These are phyloP conservation scores for Oemleria cerasiformis DNA, from an alignment of 306 rosid genomes.

Conservation along the genomic window DNA sequence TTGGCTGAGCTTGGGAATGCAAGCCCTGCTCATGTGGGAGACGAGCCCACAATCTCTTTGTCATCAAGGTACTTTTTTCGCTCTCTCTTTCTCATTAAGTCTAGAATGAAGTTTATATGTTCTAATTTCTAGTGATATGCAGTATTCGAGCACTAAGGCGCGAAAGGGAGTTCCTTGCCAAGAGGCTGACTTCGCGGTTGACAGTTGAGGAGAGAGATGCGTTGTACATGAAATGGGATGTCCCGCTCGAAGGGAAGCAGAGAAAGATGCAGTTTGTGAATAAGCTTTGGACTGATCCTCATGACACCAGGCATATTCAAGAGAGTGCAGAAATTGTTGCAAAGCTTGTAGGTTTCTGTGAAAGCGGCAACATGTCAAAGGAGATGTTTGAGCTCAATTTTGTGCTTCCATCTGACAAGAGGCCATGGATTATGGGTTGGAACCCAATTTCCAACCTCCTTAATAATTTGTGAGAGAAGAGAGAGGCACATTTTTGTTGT, in stretches of 20 bases:
- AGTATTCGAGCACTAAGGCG: conserved; percentile 76
- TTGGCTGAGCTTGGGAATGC: conserved; percentile 85
- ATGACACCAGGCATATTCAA: conserved; percentile 70
- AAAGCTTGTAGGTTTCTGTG: conserved; percentile 87
- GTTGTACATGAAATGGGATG: conserved; percentile 86
- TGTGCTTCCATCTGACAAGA: conserved; percentile 79
- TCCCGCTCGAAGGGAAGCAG: conserved; percentile 95
- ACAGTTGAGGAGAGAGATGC: conserved; percentile 77
- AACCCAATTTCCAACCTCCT: conserved; percentile 77
- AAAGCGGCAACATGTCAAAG: conserved; percentile 86
- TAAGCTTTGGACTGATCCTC: conserved; percentile 93
- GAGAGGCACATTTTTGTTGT: conserved; percentile 24
- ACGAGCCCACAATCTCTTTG: conserved; percentile 72
- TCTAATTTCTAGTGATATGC: conserved; percentile 25
- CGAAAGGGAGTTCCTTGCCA: conserved; percentile 94
- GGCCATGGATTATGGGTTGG: conserved; percentile 92
- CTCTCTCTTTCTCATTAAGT: conserved; percentile 8
- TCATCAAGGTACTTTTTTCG: conserved; percentile 70
- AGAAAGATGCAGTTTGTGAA: conserved; percentile 77
- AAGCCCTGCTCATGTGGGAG: conserved; percentile 86
- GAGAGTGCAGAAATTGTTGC: conserved; percentile 98
- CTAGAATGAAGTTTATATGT: background rate
- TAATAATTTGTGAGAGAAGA: conserved; percentile 50
- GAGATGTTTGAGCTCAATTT: conserved; percentile 98
- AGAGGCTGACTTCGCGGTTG: conserved; percentile 78